Percentiles rank a stretch among this genome's conserved stretches.
Evolutionary conservation across 129 eudicot species (phyloP).

Genomic region (Erigeron canadensis): DNA sequence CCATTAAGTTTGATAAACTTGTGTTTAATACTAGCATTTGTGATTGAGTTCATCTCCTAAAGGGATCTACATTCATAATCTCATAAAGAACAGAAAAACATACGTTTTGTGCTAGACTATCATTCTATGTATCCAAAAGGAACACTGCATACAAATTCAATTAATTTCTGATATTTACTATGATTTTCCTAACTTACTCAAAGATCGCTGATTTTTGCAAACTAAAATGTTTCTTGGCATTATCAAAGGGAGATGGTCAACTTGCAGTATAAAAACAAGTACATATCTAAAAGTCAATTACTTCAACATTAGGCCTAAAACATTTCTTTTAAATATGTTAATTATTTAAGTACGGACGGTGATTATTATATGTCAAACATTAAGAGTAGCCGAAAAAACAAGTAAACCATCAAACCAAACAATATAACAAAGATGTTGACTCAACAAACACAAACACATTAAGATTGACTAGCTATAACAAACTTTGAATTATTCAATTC

Average conservation of each 20-base stretch:
- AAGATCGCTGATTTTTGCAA: slow-evolving; percentile 14
- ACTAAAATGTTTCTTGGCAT: slow-evolving; percentile 16
- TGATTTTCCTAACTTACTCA: not conserved
- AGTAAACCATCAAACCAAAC: slow-evolving; percentile 24
- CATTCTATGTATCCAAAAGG: no score
- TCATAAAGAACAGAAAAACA: no score
- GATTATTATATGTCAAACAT: slow-evolving; percentile 3
- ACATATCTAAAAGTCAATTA: slow-evolving; percentile 1
- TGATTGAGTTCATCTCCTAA: not conserved
- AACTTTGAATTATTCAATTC: slow-evolving; percentile 23
- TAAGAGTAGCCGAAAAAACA: slow-evolving; percentile 2
- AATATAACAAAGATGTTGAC: slow-evolving; percentile 30
- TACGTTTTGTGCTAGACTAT: no score
- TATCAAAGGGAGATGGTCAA: slow-evolving; percentile 10
- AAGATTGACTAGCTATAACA: not conserved
- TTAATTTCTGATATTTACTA: not conserved
- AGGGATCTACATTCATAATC: not conserved
- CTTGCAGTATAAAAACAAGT: slow-evolving; percentile 11
- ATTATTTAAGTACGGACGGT: not conserved
- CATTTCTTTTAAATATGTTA: not conserved
- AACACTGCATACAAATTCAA: no score
- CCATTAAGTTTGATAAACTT: not conserved
- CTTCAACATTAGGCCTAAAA: slow-evolving; percentile 10
- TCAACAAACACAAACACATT: not conserved
- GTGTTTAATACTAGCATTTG: not conserved